Evolutionary conservation across 495 filamentous ascomycete genomes (phyloP).

Genomic region (Podospora comata): DNA sequence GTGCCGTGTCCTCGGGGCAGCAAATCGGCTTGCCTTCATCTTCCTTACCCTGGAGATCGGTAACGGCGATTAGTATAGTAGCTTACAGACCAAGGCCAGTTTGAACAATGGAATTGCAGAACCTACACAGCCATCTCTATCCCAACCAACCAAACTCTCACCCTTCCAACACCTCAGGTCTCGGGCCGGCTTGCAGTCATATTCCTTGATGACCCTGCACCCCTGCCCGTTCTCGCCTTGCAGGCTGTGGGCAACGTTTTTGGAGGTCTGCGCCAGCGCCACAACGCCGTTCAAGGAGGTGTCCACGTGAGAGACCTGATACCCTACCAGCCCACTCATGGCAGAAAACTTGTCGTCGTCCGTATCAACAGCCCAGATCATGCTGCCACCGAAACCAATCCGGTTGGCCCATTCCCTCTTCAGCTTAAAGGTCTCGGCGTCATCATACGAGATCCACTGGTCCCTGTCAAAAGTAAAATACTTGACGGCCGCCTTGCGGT

Average conservation of each 20-base stretch:
- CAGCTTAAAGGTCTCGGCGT: constrained; percentile 36
- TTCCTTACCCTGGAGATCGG: background rate
- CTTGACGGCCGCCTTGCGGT: constrained; percentile 31
- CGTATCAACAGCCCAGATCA: constrained; percentile 12
- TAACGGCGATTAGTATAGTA: no score
- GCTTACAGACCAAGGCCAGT: no score
- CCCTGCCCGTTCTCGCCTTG: background rate
- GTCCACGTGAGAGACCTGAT: background rate
- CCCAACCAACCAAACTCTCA: background rate
- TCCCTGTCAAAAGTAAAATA: constrained; percentile 35
- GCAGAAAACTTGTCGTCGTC: background rate
- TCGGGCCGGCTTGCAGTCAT: background rate
- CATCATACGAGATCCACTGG: constrained; percentile 49
- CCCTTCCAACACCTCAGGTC: background rate
- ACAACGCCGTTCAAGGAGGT: background rate
- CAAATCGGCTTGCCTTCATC: background rate
- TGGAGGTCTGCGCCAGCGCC: background rate
- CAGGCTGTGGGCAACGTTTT: background rate
- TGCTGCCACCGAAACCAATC: constrained; percentile 2
- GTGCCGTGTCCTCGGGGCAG: background rate
- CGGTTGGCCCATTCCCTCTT: constrained; percentile 28
- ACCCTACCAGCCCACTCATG: background rate
- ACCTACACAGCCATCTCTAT: background rate
- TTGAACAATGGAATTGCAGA: no score
- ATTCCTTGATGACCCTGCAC: background rate